Evolutionary conservation across 139 green algal species (phyloP), one percentile per base, ranked within the genome.

Genomic region (Spirogloea muscicola): DNA sequence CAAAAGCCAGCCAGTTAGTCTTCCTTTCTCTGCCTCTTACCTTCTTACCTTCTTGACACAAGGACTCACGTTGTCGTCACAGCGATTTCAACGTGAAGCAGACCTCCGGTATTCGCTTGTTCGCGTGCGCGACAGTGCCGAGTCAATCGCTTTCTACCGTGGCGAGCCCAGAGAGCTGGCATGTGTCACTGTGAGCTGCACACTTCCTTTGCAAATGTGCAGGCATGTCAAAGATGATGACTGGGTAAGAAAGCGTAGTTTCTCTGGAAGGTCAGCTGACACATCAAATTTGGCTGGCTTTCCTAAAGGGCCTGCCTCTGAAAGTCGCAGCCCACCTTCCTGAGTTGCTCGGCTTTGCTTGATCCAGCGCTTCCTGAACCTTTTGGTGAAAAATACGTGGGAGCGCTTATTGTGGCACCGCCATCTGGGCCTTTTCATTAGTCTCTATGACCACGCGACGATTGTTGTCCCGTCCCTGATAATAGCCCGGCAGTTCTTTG

Each of bases 131-230:
- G 79, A 85, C 31, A 85, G 92, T 69, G 90, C 91, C 5, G 93
- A 97, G 84, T 88, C 80, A 13, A 91, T 97, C 48, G 93, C 93
- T 0, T 97, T 97, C 71, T 97, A 95, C 75, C 49, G 72, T 2
- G 92, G 91, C 33, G 90, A 89, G 58, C 46, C 27, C 31, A 58
- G 76, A 3, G 90, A 94, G 78, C 37, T 29, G 25, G 36, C 33
- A 1, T 52, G 21, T 21, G 38, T 21, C 25, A n/a, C n/a, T n/a
- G n/a, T n/a, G n/a, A n/a, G n/a, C n/a, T n/a, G n/a, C n/a, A n/a
- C n/a, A n/a, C n/a, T n/a, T n/a, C n/a, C n/a, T n/a, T n/a, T n/a
- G n/a, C n/a, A n/a, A n/a, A n/a, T n/a, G n/a, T n/a, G n/a, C n/a
- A n/a, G n/a, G n/a, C n/a, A n/a, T n/a, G n/a, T n/a, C n/a, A n/a